These are phyloP conservation scores for Ganoderma multipileum DNA, from an alignment of 1,284 basidiomycete genomes.

Conservation along the genomic window DNA sequence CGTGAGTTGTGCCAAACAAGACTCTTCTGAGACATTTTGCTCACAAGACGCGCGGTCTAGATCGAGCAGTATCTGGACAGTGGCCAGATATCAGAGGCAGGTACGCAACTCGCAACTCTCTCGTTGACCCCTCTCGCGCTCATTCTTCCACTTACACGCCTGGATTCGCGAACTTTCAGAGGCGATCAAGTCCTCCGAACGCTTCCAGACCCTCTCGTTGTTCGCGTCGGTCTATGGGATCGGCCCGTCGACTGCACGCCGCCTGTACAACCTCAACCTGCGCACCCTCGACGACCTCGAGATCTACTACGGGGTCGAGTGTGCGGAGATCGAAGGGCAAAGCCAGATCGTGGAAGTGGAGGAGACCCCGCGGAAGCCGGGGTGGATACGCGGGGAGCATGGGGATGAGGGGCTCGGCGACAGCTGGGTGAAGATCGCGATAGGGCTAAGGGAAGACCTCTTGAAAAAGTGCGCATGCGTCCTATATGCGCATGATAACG, in stretches of 20 bases:
- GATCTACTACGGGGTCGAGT: conserved; percentile 63
- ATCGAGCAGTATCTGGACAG: conserved; percentile 65
- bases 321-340: conserved; percentile 27
- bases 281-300: conserved; percentile 69
- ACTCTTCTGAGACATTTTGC: not conserved
- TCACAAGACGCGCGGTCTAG: conserved; percentile 41
- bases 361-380: conserved; percentile 25
- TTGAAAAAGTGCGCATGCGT: conserved; percentile 39
- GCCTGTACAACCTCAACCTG: conserved; percentile 65
- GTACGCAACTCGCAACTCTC: conserved; percentile 48
- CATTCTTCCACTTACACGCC: not conserved
- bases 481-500: not conserved
- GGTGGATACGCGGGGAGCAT: conserved; percentile 16
- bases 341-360: conserved; percentile 33
- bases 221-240: conserved; percentile 78
- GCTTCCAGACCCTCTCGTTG: conserved; percentile 60
- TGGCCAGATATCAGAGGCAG: conserved; percentile 65
- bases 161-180: conserved; percentile 45
- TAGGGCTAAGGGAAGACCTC: conserved; percentile 61
- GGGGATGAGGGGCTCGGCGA: conserved; percentile 35
- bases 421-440: conserved; percentile 54
- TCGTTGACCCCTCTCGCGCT: not conserved
- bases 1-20: conserved; percentile 37
- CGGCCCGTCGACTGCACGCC: conserved; percentile 69
- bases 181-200: conserved; percentile 51